Evolutionary conservation across 202 grass and related monocot genomes (phyloP), one percentile per base, ranked within the genome.

Genomic region (Digitaria exilis): DNA sequence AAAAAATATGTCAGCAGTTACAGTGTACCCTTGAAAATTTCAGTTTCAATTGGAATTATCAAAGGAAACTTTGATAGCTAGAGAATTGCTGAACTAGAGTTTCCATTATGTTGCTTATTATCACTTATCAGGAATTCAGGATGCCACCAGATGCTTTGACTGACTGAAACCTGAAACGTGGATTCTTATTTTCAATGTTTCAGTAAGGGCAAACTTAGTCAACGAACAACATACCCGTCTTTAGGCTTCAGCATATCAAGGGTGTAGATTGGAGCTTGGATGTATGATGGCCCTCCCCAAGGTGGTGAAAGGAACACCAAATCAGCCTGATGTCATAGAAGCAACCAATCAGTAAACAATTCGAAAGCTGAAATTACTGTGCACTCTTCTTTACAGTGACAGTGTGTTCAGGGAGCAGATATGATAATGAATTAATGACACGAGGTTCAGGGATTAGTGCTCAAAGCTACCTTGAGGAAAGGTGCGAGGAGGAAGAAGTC

Each of bases 271-370:
- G 76, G 34, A 16, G 87, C 50, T 54, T 89, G 26, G 2, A 57
- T 65, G 76, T 91, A 94, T 9, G 92, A 83, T 77, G 92, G 92
- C 1, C 92, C 89, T 89, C 92, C 92, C 92, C 92, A 94, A 48
- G 92, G 92, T 69, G 92, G 92, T 46, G 89, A 94, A 87, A 94
- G 84, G 78, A 94, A 94, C 84, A 94, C 72, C 60, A 85, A 7
- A 85, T 94, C 89, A 71, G 87, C 87, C 92, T 94, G 63, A 56
- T 60, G 46, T 6, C 69, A 46, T 14, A 51, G 5, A 57, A 73
- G 56, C 30, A 70, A 76, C 31, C 45, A 51, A 32, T 73, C 30
- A 88, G 49, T 7, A 68, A 22, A 43, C 24, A 49, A 49, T 54
- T 73, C 65, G 6, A 46, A 32, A 10, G 41, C 14, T 52, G 24